Conservation (phyloP, 139 green algal genomes). For the Coelastrella sp. region DNA sequence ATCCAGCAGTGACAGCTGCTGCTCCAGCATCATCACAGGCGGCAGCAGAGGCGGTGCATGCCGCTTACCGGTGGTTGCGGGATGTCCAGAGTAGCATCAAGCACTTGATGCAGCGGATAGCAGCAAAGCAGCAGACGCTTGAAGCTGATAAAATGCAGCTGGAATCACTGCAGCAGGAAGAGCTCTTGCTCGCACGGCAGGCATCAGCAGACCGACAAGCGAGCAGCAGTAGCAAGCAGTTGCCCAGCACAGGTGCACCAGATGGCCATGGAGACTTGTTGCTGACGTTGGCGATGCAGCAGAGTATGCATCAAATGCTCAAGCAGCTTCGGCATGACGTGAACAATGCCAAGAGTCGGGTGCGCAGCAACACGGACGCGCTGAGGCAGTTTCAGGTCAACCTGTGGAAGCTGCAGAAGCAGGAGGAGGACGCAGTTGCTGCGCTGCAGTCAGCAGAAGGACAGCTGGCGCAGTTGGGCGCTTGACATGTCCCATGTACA, state of each 20-base stretch:
- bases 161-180: neutral
- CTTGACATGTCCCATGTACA: too few relatives aligned
- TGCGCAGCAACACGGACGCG: neutral
- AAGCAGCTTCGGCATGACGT: neutral
- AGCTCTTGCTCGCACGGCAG: neutral
- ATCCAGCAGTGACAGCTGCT: neutral
- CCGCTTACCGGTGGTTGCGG: neutral
- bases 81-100: neutral
- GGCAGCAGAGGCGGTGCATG: neutral
- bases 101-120: neutral
- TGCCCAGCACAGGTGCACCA: neutral
- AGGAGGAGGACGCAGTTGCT: neutral
- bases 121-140: neutral
- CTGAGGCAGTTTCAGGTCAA: slow-evolving; percentile 6
- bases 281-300: slow-evolving; percentile 19
- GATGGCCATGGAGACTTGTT: neutral
- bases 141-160: neutral
- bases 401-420: neutral
- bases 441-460: neutral
- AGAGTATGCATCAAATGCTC: neutral
- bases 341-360: neutral
- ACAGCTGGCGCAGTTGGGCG: neutral
- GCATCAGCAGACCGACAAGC: neutral
- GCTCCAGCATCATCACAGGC: neutral
- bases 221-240: slow-evolving; percentile 8